These are phyloP conservation scores for Cyberlindnera maritima DNA, from an alignment of 805 yeast species.

Conservation along the genomic window DNA sequence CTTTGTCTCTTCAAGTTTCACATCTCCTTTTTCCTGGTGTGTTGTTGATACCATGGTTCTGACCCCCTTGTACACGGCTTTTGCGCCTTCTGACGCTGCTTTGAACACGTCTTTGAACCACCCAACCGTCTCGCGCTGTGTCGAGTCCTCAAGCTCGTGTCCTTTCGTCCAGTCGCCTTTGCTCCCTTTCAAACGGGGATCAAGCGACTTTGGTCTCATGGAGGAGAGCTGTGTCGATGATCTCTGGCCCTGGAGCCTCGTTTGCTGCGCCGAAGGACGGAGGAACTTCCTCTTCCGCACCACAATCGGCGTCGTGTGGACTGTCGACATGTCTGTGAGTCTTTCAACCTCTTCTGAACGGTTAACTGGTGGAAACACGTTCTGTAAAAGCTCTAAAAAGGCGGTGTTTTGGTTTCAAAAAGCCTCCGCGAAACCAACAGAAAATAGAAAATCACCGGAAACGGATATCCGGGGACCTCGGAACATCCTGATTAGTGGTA, in stretches of 20 bases:
- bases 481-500: background rate
- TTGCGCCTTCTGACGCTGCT: background rate
- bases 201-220: background rate
- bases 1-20: background rate
- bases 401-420: background rate
- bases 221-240: background rate
- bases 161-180: constrained; percentile 17
- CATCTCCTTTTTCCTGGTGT: background rate
- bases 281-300: constrained; percentile 9
- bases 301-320: constrained; percentile 4
- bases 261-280: background rate
- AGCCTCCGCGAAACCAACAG: background rate
- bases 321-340: constrained; percentile 3
- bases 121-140: constrained; percentile 16
- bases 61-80: background rate
- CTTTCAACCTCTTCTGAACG: too few species aligned
- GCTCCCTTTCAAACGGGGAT: background rate
- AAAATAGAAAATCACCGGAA: background rate
- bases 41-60: background rate
- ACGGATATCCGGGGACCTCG: background rate
- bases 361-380: too few species aligned
- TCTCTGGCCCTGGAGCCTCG: constrained; percentile 1
- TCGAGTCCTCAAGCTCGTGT: constrained; percentile 13
- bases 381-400: too few species aligned
- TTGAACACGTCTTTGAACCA: background rate